These are phyloP conservation scores for Petunia axillaris DNA, from an alignment of 257 asterid genomes.

Conservation along the genomic window DNA sequence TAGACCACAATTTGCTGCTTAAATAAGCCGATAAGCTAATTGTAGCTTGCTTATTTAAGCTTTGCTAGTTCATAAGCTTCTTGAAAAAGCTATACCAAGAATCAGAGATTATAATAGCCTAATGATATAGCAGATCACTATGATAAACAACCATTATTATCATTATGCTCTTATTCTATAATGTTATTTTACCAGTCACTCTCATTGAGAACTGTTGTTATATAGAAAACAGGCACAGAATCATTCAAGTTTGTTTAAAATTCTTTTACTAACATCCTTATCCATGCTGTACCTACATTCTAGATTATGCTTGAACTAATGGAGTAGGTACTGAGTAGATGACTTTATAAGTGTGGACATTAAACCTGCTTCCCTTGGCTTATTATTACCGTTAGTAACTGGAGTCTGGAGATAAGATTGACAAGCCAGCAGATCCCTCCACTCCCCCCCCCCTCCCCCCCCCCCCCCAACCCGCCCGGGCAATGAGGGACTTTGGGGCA, in stretches of 20 bases:
- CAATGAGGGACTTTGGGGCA: too few relatives aligned
- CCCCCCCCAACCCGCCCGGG: too few relatives aligned
- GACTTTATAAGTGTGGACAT: slow-evolving; percentile 1
- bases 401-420: slow-evolving; percentile 7
- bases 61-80: background rate
- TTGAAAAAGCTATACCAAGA: background rate
- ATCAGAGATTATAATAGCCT: background rate
- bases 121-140: background rate
- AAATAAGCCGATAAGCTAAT: background rate
- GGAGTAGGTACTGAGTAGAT: slow-evolving; percentile 7
- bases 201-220: too few relatives aligned
- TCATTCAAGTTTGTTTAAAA: background rate
- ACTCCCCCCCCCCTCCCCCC: background rate
- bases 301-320: background rate
- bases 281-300: background rate
- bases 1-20: background rate
- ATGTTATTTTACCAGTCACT: background rate
- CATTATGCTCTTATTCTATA: background rate
- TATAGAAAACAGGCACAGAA: too few relatives aligned
- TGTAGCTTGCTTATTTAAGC: background rate
- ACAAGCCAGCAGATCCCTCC: background rate
- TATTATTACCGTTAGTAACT: background rate
- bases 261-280: background rate
- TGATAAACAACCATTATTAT: background rate
- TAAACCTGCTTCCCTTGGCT: background rate